phyloP scores from a whole-genome alignment of 371 early-diverging fungal species.

The Parasitella parasitica region DNA sequence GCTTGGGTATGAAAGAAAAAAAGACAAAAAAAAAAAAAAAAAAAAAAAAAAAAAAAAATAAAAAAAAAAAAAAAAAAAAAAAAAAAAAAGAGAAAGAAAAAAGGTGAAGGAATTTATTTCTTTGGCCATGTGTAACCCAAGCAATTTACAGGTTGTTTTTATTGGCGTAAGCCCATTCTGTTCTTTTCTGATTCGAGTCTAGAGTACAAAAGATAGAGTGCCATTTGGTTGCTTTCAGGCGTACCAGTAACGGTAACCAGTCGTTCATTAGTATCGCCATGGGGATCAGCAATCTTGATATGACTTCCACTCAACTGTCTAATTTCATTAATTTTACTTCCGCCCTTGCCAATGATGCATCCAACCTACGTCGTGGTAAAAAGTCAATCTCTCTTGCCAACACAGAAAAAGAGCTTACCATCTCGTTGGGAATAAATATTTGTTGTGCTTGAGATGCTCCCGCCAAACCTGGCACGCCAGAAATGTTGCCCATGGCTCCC shows the following conservation, averaged over 20 bases:
- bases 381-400: background rate
- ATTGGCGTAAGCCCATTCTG: constrained; percentile 30
- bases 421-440: constrained; percentile 81
- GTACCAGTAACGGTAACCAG: constrained; percentile 82
- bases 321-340: constrained; percentile 85
- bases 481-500: constrained; percentile 26
- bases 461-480: constrained; percentile 27
- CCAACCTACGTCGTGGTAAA: constrained; percentile 52
- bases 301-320: constrained; percentile 75
- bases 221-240: constrained; percentile 79
- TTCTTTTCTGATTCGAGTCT: constrained; percentile 77
- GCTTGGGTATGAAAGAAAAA: constrained; percentile 28
- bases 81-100: background rate
- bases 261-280: constrained; percentile 63
- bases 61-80: background rate
- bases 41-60: background rate
- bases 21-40: background rate
- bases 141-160: background rate
- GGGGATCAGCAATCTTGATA: constrained; percentile 74
- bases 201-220: constrained; percentile 76
- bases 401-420: constrained; percentile 41
- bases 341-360: constrained; percentile 85
- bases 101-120: background rate
- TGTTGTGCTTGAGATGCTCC: constrained; percentile 65
- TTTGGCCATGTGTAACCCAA: background rate